Base-by-base conservation (phyloP, 768 basidiomycete genomes). In the Grammothele lineata region DNA sequence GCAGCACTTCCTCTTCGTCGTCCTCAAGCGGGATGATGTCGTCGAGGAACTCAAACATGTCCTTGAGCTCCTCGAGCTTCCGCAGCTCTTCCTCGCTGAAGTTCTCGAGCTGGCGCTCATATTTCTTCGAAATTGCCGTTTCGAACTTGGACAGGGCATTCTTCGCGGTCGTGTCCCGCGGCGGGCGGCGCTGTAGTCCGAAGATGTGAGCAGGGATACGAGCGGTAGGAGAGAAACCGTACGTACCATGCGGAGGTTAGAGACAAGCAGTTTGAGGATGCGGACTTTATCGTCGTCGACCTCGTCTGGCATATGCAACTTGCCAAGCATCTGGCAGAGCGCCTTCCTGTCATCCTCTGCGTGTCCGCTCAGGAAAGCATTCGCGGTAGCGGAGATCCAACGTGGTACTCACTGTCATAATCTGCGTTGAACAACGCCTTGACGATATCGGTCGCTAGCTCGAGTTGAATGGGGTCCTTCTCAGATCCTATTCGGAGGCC, bases 101-200 rank as follows among this genome's bases (percentile, higher is more conserved):
- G 48, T 75, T 76, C 50, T 82, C 80, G 11, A 92, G 68, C 55
- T 85, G 81, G 44, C 78, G 73, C 30, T 80, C 78, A 52, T 83
- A 92, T 57, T 80, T 83, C 71, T 90, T 92, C 40, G 67, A 64
- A 35, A 96, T 69, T 4, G 69, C 50, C 0, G 72, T 62, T 25
- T 88, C 81, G 59, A 95, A 93, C 51, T 81, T 83, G 19, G 65
- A 68, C 40, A 95, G 71, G 0, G 90, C 83, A 50, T 85, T 92
- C 35, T 77, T 80, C 12, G 84, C 65, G 48, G 75, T 57, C 38
- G 73, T 67, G 70, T 94, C 73, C 45, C 75, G 62, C 60, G 77
- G 50, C 0, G 82, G 83, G 17, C 80, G 79, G 35, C 76, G 77
- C 82, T 85, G 56, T 14, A 43, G 19, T n/a, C n/a, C 15, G 12